phyloP scores from a whole-genome alignment of 148 eudicot genomes.

The Fagopyrum esculentum region DNA sequence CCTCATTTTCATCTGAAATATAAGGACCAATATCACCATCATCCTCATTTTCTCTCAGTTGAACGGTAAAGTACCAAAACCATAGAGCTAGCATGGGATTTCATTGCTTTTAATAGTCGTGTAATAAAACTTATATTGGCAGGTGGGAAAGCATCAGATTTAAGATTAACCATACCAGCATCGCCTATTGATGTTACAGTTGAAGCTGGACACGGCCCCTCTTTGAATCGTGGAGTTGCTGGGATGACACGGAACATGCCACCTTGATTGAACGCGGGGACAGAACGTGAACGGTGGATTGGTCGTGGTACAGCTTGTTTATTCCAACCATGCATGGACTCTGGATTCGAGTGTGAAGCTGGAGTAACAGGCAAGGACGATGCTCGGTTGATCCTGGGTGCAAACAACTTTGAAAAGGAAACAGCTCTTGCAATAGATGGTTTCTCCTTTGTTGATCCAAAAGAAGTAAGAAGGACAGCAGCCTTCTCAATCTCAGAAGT shows the following conservation, averaged over 20 bases:
- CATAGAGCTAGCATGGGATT: not conserved
- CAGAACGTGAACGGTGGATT: slow-evolving; percentile 76
- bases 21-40: slow-evolving; percentile 22
- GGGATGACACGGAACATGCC: slow-evolving; percentile 69
- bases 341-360: slow-evolving; percentile 79
- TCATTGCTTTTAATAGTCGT: not conserved
- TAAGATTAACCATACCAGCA: slow-evolving; percentile 40
- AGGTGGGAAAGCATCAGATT: not conserved
- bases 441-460: slow-evolving; percentile 40
- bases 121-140: not conserved
- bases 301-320: slow-evolving; percentile 35
- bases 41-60: too few relatives aligned
- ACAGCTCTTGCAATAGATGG: slow-evolving; percentile 40
- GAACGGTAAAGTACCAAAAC: too few relatives aligned
- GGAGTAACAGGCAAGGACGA: slow-evolving; percentile 78
- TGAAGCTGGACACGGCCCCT: slow-evolving; percentile 24
- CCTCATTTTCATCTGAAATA: slow-evolving; percentile 45
- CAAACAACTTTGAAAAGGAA: slow-evolving; percentile 56
- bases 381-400: slow-evolving; percentile 45
- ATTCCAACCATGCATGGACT: slow-evolving; percentile 71
- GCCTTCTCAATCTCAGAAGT: slow-evolving; percentile 68
- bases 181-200: slow-evolving; percentile 22
- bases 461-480: slow-evolving; percentile 45
- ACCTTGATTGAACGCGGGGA: slow-evolving; percentile 64
- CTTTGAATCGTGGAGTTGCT: slow-evolving; percentile 45